These are phyloP conservation scores for Botryotinia globosa DNA, from an alignment of 2,329 filamentous ascomycete species.

Conservation along the genomic window DNA sequence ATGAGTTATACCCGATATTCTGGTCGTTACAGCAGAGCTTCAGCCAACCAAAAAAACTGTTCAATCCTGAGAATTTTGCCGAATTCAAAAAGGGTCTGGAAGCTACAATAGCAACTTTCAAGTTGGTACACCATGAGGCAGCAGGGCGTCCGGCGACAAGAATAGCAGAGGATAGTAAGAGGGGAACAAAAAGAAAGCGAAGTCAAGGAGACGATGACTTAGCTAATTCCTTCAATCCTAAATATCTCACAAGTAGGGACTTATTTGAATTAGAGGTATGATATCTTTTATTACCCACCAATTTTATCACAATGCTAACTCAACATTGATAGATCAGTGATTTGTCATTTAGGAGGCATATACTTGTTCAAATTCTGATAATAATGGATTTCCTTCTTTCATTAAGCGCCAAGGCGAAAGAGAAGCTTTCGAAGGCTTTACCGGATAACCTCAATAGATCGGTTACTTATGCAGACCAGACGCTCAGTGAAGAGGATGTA, in stretches of 20 bases:
- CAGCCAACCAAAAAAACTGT: slow-evolving; percentile 82
- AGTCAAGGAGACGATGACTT: slow-evolving; percentile 59
- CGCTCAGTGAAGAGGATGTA: slow-evolving; percentile 79
- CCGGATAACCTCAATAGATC: slow-evolving; percentile 68
- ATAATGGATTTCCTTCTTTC: slow-evolving; percentile 94
- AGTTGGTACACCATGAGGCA: slow-evolving; percentile 54
- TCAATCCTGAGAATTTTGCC: slow-evolving; percentile 66
- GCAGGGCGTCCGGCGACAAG: slow-evolving; percentile 49
- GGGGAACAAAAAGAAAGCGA: slow-evolving; percentile 68
- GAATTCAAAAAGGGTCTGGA: slow-evolving; percentile 62
- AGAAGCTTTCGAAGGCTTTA: slow-evolving; percentile 64
- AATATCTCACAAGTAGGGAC: slow-evolving; percentile 96
- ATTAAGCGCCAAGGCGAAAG: slow-evolving; percentile 76
- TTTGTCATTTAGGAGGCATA: slow-evolving; percentile 87
- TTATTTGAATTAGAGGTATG: slow-evolving; percentile 89
- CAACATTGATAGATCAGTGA: slow-evolving; percentile 70
- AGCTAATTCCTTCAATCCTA: slow-evolving; percentile 84
- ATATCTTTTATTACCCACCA: slow-evolving; percentile 20
- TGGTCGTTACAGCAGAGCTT: slow-evolving; percentile 93
- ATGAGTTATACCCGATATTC: slow-evolving; percentile 83
- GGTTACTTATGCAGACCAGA: slow-evolving; percentile 75
- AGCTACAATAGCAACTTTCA: slow-evolving; percentile 71
- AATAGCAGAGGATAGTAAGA: slow-evolving; percentile 59
- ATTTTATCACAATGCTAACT: slow-evolving; percentile 28
- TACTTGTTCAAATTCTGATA: slow-evolving; percentile 92